These are phyloP conservation scores for Danielozyma ontarioensis DNA, from an alignment of 805 yeast species.

Conservation along the genomic window DNA sequence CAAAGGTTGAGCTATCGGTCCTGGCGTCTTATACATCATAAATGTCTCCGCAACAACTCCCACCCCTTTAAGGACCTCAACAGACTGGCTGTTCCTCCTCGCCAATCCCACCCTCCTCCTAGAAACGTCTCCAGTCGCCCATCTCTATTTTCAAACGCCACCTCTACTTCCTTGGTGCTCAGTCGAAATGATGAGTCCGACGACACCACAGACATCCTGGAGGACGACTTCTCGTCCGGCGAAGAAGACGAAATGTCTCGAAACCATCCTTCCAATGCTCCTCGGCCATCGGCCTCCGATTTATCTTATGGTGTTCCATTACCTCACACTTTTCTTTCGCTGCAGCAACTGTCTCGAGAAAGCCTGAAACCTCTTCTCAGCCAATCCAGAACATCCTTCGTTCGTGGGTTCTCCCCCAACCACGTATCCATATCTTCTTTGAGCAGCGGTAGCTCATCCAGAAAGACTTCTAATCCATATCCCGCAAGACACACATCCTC, in stretches of 20 bases:
- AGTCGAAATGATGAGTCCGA: constrained; percentile 8
- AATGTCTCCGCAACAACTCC: no score
- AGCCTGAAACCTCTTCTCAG: constrained; percentile 1
- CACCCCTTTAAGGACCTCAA: no score
- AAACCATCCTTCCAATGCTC: neutral
- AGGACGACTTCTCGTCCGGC: constrained; percentile 12
- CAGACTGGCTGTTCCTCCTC: no score
- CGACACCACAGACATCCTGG: constrained; percentile 27
- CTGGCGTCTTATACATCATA: no score
- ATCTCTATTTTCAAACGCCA: neutral
- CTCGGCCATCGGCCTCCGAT: neutral
- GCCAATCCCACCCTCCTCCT: no score
- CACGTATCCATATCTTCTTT: constrained; percentile 5
- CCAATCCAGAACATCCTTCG: constrained; percentile 13
- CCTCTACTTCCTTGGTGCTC: neutral
- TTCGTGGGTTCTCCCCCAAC: constrained; percentile 18
- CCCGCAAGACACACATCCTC: neutral
- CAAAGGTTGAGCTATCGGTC: no score
- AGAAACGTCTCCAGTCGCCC: no score
- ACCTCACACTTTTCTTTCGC: neutral
- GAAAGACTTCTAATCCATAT: neutral
- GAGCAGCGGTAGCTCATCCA: neutral
- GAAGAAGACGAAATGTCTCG: constrained; percentile 7
- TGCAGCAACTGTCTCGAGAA: neutral
- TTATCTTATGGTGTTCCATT: neutral